phyloP scores from a whole-genome alignment of 2,329 filamentous ascomycete species.

The Ascochyta pisi region DNA sequence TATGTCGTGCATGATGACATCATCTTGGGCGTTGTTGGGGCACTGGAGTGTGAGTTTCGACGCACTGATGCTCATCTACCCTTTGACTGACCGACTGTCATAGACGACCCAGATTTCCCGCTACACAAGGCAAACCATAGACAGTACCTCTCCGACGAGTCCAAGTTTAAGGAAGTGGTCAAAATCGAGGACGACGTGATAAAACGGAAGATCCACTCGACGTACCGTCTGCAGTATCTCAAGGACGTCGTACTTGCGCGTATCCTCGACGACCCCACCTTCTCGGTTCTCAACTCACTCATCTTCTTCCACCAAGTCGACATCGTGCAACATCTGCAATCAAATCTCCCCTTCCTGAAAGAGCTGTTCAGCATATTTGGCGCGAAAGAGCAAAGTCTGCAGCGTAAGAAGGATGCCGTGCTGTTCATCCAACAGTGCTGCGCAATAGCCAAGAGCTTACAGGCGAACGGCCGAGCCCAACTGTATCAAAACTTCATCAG shows the following conservation, averaged over 20 bases:
- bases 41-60: slow-evolving; percentile 74
- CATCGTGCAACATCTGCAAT: slow-evolving; percentile 93
- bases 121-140: slow-evolving; percentile 97
- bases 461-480: slow-evolving; percentile 78
- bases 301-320: slow-evolving; percentile 99
- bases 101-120: slow-evolving; percentile 93
- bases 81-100: slow-evolving; percentile 1
- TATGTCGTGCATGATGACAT: slow-evolving; percentile 89
- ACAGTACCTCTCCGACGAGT: slow-evolving; percentile 86
- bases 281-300: slow-evolving; percentile 94
- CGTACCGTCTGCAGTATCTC: slow-evolving; percentile 92
- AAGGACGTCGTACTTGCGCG: slow-evolving; percentile 98
- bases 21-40: slow-evolving; percentile 90
- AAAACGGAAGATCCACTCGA: slow-evolving; percentile 91
- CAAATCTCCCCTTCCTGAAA: slow-evolving; percentile 76
- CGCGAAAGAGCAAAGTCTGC: slow-evolving; percentile 66
- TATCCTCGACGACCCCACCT: slow-evolving; percentile 96
- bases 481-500: slow-evolving; percentile 90
- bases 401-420: slow-evolving; percentile 90
- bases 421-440: slow-evolving; percentile 97
- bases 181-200: slow-evolving; percentile 84
- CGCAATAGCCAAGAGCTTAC: slow-evolving; percentile 90
- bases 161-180: slow-evolving; percentile 95
- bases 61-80: background rate
- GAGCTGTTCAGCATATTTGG: slow-evolving; percentile 89